Percentiles rank a stretch among this genome's conserved stretches.
Evolutionary conservation across 768 basidiomycete species (phyloP).

Genomic region (Lactifluus pinguis): DNA sequence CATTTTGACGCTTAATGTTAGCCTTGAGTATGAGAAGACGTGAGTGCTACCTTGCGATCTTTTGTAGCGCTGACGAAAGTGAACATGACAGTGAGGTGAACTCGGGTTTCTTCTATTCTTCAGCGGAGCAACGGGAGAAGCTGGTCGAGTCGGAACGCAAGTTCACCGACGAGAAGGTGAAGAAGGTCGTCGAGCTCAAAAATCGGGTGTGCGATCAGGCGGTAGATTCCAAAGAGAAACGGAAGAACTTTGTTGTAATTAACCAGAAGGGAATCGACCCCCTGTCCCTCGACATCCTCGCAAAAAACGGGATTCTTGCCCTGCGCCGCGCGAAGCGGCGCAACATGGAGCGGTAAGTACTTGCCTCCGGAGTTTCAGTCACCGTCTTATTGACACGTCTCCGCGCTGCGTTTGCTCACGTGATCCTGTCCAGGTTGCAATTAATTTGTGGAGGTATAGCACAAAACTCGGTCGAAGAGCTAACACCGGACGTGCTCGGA

Average conservation of each 20-base stretch:
- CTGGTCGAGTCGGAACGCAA: conserved; percentile 94
- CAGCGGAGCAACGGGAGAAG: conserved; percentile 96
- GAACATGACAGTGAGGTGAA: conserved; percentile 78
- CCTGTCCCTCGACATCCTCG: conserved; percentile 87
- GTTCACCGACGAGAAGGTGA: conserved; percentile 89
- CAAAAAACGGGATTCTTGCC: conserved; percentile 94
- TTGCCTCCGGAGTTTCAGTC: conserved; percentile 4
- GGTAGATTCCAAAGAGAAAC: conserved; percentile 71
- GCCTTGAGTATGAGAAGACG: conserved; percentile 99
- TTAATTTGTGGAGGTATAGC: conserved; percentile 91
- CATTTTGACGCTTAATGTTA: conserved; percentile 93
- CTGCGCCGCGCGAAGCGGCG: conserved; percentile 92
- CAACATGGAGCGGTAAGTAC: conserved; percentile 89
- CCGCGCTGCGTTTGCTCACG: not conserved
- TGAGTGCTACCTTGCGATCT: conserved; percentile 33
- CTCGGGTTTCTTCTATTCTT: conserved; percentile 98
- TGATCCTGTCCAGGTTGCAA: conserved; percentile 53
- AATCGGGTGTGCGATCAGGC: conserved; percentile 92
- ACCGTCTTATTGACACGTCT: not conserved
- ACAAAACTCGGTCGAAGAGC: conserved; percentile 96
- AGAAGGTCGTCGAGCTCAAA: conserved; percentile 95
- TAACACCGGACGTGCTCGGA: conserved; percentile 83
- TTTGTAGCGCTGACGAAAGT: conserved; percentile 17
- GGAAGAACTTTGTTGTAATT: conserved; percentile 85
- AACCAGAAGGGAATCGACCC: conserved; percentile 99